Evolutionary conservation across 225 moss, liverwort and hornwort species (phyloP), one percentile per base, ranked within the genome.

Genomic region (Pseudoscleropodium purum): DNA sequence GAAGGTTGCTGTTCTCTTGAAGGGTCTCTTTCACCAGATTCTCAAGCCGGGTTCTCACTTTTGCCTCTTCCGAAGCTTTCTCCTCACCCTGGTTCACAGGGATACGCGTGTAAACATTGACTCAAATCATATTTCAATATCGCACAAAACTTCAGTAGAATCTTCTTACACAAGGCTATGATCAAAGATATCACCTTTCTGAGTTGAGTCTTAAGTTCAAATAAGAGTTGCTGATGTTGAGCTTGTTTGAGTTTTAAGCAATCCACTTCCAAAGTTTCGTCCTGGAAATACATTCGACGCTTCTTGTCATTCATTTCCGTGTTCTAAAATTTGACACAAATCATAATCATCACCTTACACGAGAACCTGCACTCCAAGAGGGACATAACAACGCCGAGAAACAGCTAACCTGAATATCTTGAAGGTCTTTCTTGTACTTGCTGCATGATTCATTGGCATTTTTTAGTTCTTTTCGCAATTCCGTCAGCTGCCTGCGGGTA

Each of bases 401-500:
- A 75, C 63, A 87, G 64, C 85, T 61, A 89, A 94, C 96, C 91
- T 92, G 92, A 77, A 91, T 68, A 66, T 91, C 84, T 80, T 93
- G 85, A 77, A 94, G 82, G 56, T 96, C 94, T 87, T 91, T 73
- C 83, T 90, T 90, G 63, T 91, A 90, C 63, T 90, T 90, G 76
- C 76, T 84, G 81, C 86, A 91, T 37, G 90, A 89, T 88, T 87
- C 92, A 54, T 95, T 92, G 63, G 93, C 70, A 70, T 80, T 59
- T 75, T 86, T 87, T 69, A 98, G 83, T 86, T 92, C 94, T 54
- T 87, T 92, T 90, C 91, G 92, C 94, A 97, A 81, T 33, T 93
- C 91, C 91, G 89, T 92, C 83, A 98, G 90, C 93, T 97, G 93
- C 81, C 98, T 98, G 95, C 76, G 52, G 59, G 87, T 84, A 41